Conservation (phyloP, 305 asterid species). For the Fraxinus dipetala region DNA sequence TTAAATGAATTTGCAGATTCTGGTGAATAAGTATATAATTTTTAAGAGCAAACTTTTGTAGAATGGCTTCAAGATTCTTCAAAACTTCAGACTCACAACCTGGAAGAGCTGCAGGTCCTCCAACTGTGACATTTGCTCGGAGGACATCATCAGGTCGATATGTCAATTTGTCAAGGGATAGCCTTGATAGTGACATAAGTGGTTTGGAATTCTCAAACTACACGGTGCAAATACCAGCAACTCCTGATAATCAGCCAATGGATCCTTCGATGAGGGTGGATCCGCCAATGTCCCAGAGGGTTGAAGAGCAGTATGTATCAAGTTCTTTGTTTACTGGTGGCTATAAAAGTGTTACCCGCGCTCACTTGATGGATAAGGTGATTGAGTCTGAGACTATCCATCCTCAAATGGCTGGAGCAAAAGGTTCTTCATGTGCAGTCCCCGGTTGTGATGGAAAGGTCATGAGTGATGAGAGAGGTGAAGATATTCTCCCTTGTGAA, state of each 20-base stretch:
- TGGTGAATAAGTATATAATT: slow-evolving; percentile 27
- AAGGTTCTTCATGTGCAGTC: too few species aligned
- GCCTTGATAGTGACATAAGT: slow-evolving; percentile 72
- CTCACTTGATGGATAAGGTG: slow-evolving; percentile 96
- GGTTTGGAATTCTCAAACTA: slow-evolving; percentile 61
- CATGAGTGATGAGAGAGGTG: too few species aligned
- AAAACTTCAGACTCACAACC: slow-evolving; percentile 37
- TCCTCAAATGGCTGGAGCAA: slow-evolving; percentile 86
- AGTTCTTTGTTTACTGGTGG: slow-evolving; percentile 89
- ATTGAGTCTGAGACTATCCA: slow-evolving; percentile 77
- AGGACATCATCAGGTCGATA: slow-evolving; percentile 77
- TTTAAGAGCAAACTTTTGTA: slow-evolving; percentile 17
- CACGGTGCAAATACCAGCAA: slow-evolving; percentile 82
- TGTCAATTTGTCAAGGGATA: slow-evolving; percentile 72
- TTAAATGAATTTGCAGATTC: slow-evolving; percentile 40
- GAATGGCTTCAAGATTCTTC: slow-evolving; percentile 70
- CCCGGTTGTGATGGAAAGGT: too few species aligned
- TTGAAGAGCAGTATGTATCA: slow-evolving; percentile 93
- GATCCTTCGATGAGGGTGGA: slow-evolving; percentile 24
- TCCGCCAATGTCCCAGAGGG: slow-evolving; percentile 72
- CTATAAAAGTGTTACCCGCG: slow-evolving; percentile 75
- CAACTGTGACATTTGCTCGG: slow-evolving; percentile 62
- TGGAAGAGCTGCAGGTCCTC: slow-evolving; percentile 22
- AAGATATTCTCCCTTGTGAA: too few species aligned
- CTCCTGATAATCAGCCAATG: slow-evolving; percentile 94